Base-by-base conservation (phyloP, 1,284 basidiomycete species). In the Pisolithus thermaeus region DNA sequence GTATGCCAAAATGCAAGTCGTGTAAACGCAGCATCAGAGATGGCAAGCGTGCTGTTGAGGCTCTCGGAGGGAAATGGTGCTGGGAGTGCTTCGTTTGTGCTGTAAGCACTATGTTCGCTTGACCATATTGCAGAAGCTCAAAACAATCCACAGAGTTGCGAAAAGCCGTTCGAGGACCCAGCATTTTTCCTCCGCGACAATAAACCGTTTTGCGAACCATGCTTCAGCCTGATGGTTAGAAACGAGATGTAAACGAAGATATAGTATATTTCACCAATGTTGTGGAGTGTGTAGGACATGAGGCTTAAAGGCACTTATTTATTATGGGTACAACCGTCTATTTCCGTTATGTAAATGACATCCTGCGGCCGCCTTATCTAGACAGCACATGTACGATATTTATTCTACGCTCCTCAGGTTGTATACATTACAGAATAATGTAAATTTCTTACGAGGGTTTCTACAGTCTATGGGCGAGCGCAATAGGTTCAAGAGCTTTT, bases 1-100 rank as follows among this genome's bases (percentile, higher is more conserved):
- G 94, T 59, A 80, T 92, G 64, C 93, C 94, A 0, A 92, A 91
- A 66, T 97, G 96, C 69, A 87, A 86, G 61, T 83, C 76, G 42
- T 99, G 96, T 69, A 86, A 84, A 66, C 79, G 80, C 65, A 87
- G 88, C 16, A 90, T 98, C 54, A 74, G 87, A 40, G 90, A 92
- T 53, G 83, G 81, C 25, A 77, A 76, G 58, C 72, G 90, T 58
- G 90, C 90, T 2, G 83, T 98, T 7, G 90, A 90, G 65, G 95
- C 95, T 2, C 73, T 97, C 40, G 90, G 90, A 0, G 87, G 86
- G 32, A 92, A 92, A 69, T 99, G 90, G 87, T 97, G 96, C 69
- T 87, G 84, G 74, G 79, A 82, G 54, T 99, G 96, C 70, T 98
- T 99, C 63, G 81, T 85, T n/a, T 99, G 96, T 67, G 76, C 79